These are phyloP conservation scores for Cryphonectria carpinicola DNA, from an alignment of 2,329 filamentous ascomycete genomes.

Conservation along the genomic window DNA sequence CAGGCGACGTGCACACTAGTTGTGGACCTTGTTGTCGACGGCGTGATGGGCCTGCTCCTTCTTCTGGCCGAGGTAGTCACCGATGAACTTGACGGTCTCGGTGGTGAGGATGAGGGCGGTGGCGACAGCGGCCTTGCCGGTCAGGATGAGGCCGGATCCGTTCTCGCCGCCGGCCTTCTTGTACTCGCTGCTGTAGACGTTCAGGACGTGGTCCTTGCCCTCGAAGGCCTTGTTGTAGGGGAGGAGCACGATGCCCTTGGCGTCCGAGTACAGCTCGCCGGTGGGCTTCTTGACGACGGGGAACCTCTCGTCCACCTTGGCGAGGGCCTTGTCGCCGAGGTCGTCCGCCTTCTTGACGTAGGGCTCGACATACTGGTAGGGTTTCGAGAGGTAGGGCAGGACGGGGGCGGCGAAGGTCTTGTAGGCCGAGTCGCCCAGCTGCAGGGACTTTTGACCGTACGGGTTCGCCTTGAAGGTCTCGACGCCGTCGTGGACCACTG, in stretches of 20 bases:
- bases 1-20: slow-evolving; percentile 16
- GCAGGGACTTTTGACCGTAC: slow-evolving; percentile 80
- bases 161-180: slow-evolving; percentile 67
- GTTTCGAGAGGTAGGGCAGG: slow-evolving; percentile 75
- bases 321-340: slow-evolving; percentile 73
- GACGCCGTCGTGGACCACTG: slow-evolving; percentile 79
- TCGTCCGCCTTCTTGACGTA: slow-evolving; percentile 84
- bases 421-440: slow-evolving; percentile 76
- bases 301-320: slow-evolving; percentile 70
- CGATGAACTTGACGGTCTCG: slow-evolving; percentile 27
- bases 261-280: slow-evolving; percentile 67
- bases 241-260: slow-evolving; percentile 63
- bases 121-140: slow-evolving; percentile 61
- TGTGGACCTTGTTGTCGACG: slow-evolving; percentile 29
- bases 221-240: slow-evolving; percentile 66
- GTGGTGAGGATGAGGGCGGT: slow-evolving; percentile 29
- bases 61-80: slow-evolving; percentile 25
- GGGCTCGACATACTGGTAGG: slow-evolving; percentile 80
- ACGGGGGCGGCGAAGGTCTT: slow-evolving; percentile 76
- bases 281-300: slow-evolving; percentile 78
- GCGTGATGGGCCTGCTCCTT: slow-evolving; percentile 24
- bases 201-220: slow-evolving; percentile 64
- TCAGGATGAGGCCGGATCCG: slow-evolving; percentile 65
- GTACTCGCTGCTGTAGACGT: slow-evolving; percentile 60
- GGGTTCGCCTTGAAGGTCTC: slow-evolving; percentile 79